Evolutionary conservation across 192 early-diverging fungal genomes (phyloP).

Genomic region (Podila verticillata): DNA sequence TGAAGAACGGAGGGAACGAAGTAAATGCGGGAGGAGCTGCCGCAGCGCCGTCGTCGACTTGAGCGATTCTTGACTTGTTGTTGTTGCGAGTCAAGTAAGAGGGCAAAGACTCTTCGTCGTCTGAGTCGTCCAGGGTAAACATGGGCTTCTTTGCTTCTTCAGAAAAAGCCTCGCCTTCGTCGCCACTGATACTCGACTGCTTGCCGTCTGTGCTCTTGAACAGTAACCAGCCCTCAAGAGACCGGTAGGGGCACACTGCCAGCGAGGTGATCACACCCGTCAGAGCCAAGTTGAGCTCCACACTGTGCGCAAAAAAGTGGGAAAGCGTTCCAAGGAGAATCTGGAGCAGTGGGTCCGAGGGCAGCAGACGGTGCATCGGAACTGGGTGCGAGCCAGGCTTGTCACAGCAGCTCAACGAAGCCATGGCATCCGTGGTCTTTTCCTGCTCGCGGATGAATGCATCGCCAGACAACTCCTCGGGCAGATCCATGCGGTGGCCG

Average conservation of each 20-base stretch:
- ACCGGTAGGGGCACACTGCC: conserved; percentile 77
- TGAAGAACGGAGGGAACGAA: conserved; percentile 71
- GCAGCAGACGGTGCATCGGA: conserved; percentile 59
- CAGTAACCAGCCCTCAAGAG: conserved; percentile 77
- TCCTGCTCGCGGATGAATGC: conserved; percentile 27
- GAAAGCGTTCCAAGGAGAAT: conserved; percentile 72
- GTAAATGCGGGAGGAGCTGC: conserved; percentile 52
- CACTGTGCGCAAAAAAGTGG: conserved; percentile 88
- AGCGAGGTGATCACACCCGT: conserved; percentile 91
- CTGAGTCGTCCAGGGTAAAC: conserved; percentile 34
- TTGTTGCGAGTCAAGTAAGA: conserved; percentile 12
- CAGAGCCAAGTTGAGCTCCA: conserved; percentile 89
- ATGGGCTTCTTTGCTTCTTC: background rate
- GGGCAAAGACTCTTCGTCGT: conserved; percentile 52
- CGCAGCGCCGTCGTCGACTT: conserved; percentile 4
- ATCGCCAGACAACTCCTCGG: conserved; percentile 35
- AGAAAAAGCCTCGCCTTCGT: conserved; percentile 38
- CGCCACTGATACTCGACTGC: conserved; percentile 12
- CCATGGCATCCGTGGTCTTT: conserved; percentile 35
- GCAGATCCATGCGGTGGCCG: conserved; percentile 52
- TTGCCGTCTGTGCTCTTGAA: conserved; percentile 59
- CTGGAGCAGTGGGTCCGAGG: conserved; percentile 72
- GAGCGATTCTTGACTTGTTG: conserved; percentile 20
- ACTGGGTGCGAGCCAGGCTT: conserved; percentile 25
- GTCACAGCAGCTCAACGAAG: conserved; percentile 15